Conservation (phyloP, 2,329 filamentous ascomycete genomes). For the Penicillium decumbens region DNA sequence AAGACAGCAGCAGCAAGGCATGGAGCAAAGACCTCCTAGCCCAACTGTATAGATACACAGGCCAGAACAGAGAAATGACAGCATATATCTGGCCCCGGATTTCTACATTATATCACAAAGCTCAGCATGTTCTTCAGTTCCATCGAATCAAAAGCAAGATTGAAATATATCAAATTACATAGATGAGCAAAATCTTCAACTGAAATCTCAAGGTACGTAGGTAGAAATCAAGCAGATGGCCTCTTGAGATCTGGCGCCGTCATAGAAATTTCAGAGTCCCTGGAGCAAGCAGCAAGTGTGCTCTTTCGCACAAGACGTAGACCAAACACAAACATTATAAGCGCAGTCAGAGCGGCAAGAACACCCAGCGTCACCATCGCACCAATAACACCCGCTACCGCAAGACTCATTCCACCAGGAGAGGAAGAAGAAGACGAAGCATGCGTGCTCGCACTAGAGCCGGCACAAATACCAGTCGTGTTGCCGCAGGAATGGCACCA, state of each 20-base stretch:
- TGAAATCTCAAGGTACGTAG: neutral
- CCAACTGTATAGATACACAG: too few relatives aligned
- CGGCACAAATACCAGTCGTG: slow-evolving; percentile 49
- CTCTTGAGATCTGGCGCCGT: neutral
- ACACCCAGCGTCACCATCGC: slow-evolving; percentile 57
- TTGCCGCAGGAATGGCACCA: slow-evolving; percentile 75
- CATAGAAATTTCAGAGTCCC: neutral
- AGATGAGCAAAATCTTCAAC: neutral
- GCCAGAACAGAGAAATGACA: too few relatives aligned
- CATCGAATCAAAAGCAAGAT: neutral
- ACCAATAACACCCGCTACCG: slow-evolving; percentile 71
- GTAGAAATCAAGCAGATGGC: neutral
- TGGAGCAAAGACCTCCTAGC: too few relatives aligned
- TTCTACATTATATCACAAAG: too few relatives aligned
- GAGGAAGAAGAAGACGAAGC: slow-evolving; percentile 1
- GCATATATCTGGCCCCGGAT: too few relatives aligned
- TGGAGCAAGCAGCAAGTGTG: neutral
- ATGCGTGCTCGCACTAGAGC: slow-evolving; percentile 19
- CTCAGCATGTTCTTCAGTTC: too few relatives aligned
- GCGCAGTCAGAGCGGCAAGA: neutral
- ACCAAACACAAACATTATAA: slow-evolving; percentile 1
- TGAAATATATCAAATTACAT: neutral
- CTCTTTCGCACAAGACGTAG: slow-evolving; percentile 8
- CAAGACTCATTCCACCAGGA: slow-evolving; percentile 53
- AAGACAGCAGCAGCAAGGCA: too few relatives aligned